Base-by-base conservation (phyloP, 192 early-diverging fungal genomes). In the Diversispora epigaea region DNA sequence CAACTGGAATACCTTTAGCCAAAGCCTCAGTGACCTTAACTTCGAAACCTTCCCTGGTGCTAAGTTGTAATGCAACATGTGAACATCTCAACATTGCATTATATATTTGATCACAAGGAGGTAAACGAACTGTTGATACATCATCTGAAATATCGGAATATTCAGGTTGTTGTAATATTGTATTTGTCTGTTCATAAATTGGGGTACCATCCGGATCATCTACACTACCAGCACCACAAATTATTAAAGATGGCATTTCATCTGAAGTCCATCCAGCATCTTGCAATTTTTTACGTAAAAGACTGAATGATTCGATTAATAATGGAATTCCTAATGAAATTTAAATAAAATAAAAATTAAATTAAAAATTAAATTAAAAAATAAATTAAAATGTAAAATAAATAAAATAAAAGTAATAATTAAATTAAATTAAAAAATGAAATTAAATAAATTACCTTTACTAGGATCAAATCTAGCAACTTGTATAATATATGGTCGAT, bases 11-110 rank as follows among this genome's bases (percentile, higher is more conserved):
- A 93, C 90, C 80, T 92, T 95, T 77, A 43, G 95, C 86, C 76
- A 99, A 94, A 76, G 93, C 91, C 49, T 86, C 91, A 10, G 96
- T 95, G 73, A 99, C 91, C 80, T 91, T 90, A 72, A 86, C 87
- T 79, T 94, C 96, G 79, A 98, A 99, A 3, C 96, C 96, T 76
- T 89, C 90, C 61, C 88, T 88, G 44, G 98, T 96, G 87, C 98
- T 99, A 77, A 99, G 84, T 79, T 95, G 93, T 64, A 93, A 78
- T 8, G 90, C 89, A 52, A 92, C 87, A 78, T 88, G 82, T 2
- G 92, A 88, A 43, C 89, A 87, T 21, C 90, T 82, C 60, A 94
- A 68, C n/a, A 94, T 71, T 25, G 88, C 80, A 72, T 94, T 91
- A 14, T 94, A 81, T 44, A 94, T 81, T 78, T 95, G 93, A 78